A percentile compares a stretch with the other conserved stretches of the same genome.
Evolutionary conservation across 2,329 filamentous ascomycete species (phyloP).

Genomic region (Emmonsiellopsis sp.): DNA sequence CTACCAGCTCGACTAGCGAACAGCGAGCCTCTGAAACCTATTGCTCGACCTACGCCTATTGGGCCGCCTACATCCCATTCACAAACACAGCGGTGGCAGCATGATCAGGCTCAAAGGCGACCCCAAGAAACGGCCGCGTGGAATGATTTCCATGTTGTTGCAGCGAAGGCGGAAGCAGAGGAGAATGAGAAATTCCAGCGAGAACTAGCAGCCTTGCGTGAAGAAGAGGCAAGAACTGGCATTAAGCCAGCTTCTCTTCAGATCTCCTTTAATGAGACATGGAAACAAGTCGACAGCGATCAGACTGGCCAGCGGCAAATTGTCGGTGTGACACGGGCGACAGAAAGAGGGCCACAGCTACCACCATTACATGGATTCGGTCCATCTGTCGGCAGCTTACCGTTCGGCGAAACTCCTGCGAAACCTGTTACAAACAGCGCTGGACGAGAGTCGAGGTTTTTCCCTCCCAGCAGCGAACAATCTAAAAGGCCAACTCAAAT

Average conservation of each 20-base stretch:
- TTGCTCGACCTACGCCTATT: conserved; percentile 36
- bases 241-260: conserved; percentile 23
- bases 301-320: conserved; percentile 31
- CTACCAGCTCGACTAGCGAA: conserved; percentile 24
- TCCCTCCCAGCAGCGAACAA: conserved; percentile 33
- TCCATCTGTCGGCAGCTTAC: conserved; percentile 25
- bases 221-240: conserved; percentile 26
- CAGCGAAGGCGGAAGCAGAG: conserved; percentile 31
- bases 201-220: conserved; percentile 29
- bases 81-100: conserved; percentile 17
- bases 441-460: conserved; percentile 39
- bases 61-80: conserved; percentile 33
- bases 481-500: conserved; percentile 22
- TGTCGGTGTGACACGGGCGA: conserved; percentile 26
- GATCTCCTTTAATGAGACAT: conserved; percentile 35
- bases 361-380: conserved; percentile 27
- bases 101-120: conserved; percentile 20
- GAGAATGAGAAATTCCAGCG: conserved; percentile 31
- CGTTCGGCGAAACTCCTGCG: conserved; percentile 24
- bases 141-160: conserved; percentile 34
- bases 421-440: conserved; percentile 26
- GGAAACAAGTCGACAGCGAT: conserved; percentile 36
- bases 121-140: conserved; percentile 28
- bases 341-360: conserved; percentile 18
- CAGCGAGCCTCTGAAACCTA: conserved; percentile 31